Conservation (phyloP, 2,329 filamentous ascomycete species). For the Eurotiales sp. region DNA sequence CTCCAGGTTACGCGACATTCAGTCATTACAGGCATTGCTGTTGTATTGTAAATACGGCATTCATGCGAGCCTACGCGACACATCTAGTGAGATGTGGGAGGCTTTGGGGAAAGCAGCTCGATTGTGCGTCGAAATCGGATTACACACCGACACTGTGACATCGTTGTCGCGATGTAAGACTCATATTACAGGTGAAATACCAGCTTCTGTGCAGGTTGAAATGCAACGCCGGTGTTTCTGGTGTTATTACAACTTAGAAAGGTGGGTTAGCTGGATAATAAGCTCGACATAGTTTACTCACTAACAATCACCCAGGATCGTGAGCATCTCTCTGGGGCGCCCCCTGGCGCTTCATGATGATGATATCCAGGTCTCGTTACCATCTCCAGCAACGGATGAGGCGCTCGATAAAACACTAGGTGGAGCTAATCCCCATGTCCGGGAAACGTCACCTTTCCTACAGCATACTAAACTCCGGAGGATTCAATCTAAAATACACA, state of each 20-base stretch:
- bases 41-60: constrained; percentile 8
- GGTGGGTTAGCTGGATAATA: neutral
- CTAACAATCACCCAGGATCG: constrained; percentile 3
- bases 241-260: constrained; percentile 10
- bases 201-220: neutral
- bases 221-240: constrained; percentile 10
- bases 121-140: constrained; percentile 1
- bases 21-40: constrained; percentile 3
- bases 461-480: constrained; percentile 1
- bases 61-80: constrained; percentile 4
- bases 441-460: constrained; percentile 5
- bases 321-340: constrained; percentile 11
- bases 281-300: neutral
- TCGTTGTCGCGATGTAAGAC: neutral
- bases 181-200: constrained; percentile 5
- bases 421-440: neutral
- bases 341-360: constrained; percentile 10
- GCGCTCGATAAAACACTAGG: neutral
- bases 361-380: constrained; percentile 9
- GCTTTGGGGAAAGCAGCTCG: constrained; percentile 3
- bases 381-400: constrained; percentile 2
- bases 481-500: constrained; percentile 11
- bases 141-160: neutral
- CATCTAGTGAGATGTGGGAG: constrained; percentile 8
- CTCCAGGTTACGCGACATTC: neutral